Evolutionary conservation across 1,284 basidiomycete genomes (phyloP), one percentile per base, ranked within the genome.

Genomic region (Rhodotorula sp.): DNA sequence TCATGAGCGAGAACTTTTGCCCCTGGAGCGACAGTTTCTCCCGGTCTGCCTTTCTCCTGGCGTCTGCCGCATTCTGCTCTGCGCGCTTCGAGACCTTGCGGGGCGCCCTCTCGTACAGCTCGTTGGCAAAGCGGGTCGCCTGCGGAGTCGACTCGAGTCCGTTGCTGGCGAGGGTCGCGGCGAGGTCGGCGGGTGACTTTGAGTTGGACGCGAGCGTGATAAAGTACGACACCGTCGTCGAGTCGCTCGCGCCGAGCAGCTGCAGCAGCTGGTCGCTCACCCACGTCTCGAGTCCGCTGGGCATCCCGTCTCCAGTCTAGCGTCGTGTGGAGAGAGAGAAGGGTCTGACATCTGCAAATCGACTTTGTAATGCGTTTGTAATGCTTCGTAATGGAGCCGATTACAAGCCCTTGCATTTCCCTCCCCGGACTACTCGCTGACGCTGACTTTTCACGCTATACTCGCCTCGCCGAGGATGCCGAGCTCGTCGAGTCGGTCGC

Each of bases 71-170:
- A 46, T 26, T 29, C 64, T 90, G 88, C 1, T 86, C 86, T 70
- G 88, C 86, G 78, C 85, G 87, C 65, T 87, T 85, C 21, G 71
- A 72, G 43, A 54, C 3, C n/a, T 70, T 70, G 43, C 73, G 90
- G 86, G 95, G 94, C 4, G 86, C 90, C 56, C 89, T 88, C 34
- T 84, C 82, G 82, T 87, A 93, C 31, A 98, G 87, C 77, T 93
- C 87, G 62, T 84, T 84, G 49, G 90, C 88, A 81, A 97, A 98
- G 20, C 85, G 80, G 80, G 92, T 90, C 0, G 91, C 89, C 67
- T 91, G 90, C 12, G 90, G 80, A 5, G 88, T 90, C 78, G 91
- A 87, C 62, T 91, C 89, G 52, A 98, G 85, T 72, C 95, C 94
- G 67, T 89, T 88, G 46, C 86, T 84, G 71, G 89, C 85, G 57